Conservation (phyloP, 257 asterid species). For the Gentiana straminea region DNA sequence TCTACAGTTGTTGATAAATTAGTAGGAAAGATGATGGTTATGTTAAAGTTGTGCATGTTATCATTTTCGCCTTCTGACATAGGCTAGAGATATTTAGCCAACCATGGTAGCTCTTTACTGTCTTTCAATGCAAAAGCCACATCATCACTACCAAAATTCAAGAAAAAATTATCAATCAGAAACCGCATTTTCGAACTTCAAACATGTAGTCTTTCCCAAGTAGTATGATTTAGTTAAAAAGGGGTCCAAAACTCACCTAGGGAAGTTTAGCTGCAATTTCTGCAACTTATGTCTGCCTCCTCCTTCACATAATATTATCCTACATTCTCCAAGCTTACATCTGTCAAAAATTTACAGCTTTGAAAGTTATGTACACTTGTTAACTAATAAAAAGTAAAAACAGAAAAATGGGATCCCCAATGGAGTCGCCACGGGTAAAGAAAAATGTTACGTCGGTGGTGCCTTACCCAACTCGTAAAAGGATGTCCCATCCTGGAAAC, state of each 20-base stretch:
- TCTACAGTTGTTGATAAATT: too few relatives aligned
- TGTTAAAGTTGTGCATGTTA: too few relatives aligned
- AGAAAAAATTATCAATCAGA: background rate
- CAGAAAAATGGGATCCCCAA: too few relatives aligned
- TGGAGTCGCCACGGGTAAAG: background rate
- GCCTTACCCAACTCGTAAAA: slow-evolving; percentile 80
- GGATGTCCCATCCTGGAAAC: slow-evolving; percentile 81
- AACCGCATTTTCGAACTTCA: background rate
- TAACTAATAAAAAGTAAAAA: background rate
- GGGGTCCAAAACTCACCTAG: slow-evolving; percentile 45
- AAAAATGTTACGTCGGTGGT: slow-evolving; percentile 4
- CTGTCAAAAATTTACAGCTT: slow-evolving; percentile 28
- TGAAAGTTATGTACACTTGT: background rate
- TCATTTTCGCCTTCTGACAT: background rate
- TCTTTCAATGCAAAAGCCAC: slow-evolving; percentile 86
- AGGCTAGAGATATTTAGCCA: slow-evolving; percentile 55
- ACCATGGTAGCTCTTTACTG: slow-evolving; percentile 83
- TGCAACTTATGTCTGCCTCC: slow-evolving; percentile 77
- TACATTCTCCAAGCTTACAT: slow-evolving; percentile 95
- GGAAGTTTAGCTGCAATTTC: slow-evolving; percentile 91
- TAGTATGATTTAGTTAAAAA: background rate
- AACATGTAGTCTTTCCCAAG: background rate
- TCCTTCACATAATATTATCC: slow-evolving; percentile 67
- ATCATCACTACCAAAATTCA: slow-evolving; percentile 60
- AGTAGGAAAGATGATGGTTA: too few relatives aligned